phyloP scores from a whole-genome alignment of 2,329 filamentous ascomycete genomes.

The Cladosporium sp. region DNA sequence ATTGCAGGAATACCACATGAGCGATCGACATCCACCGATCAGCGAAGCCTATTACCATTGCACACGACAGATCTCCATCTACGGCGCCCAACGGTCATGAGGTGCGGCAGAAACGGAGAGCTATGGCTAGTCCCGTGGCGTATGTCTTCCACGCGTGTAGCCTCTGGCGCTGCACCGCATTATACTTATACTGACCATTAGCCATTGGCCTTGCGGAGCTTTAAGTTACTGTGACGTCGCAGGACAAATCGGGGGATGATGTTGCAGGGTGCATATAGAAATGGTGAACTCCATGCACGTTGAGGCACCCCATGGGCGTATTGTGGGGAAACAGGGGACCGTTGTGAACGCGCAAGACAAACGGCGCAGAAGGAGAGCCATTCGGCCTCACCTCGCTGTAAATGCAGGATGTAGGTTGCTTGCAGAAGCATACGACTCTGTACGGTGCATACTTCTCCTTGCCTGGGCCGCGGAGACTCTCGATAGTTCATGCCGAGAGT shows the following conservation, averaged over 20 bases:
- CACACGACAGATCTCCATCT: not conserved
- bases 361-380: not conserved
- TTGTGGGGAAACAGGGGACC: not conserved
- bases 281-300: not conserved
- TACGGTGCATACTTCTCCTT: too few species aligned
- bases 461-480: too few species aligned
- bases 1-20: not conserved
- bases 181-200: conserved; percentile 1
- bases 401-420: too few species aligned
- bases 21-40: conserved; percentile 4
- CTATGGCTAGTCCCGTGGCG: too few species aligned
- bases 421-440: too few species aligned
- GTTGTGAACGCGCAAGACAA: not conserved
- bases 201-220: conserved; percentile 2
- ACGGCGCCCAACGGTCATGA: conserved; percentile 3
- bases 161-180: not conserved
- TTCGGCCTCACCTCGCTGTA: conserved; percentile 11
- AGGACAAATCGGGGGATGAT: too few species aligned
- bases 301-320: conserved; percentile 5
- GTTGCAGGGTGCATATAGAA: too few species aligned
- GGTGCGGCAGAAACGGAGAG: not conserved
- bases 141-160: not conserved
- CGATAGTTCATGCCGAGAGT: too few species aligned
- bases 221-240: too few species aligned
- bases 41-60: conserved; percentile 8